Conservation (phyloP, 2,329 filamentous ascomycete genomes). For the Exophiala spinifera region DNA sequence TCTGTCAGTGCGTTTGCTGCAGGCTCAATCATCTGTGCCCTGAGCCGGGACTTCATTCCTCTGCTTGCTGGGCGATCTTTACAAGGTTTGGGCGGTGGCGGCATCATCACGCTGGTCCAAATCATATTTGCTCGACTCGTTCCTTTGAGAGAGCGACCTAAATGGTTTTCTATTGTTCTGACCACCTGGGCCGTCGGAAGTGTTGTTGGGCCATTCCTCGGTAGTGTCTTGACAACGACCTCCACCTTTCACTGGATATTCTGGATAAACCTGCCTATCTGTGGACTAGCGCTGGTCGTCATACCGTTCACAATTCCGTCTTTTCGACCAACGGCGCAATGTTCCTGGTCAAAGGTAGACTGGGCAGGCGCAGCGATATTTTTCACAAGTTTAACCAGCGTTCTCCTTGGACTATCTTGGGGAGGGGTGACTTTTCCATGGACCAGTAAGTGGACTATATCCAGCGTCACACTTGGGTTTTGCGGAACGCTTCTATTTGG, state of each 20-base stretch:
- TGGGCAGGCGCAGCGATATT: not conserved
- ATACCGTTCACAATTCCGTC: not conserved
- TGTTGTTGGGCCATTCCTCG: conserved; percentile 34
- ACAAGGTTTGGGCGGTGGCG: conserved; percentile 47
- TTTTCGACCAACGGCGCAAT: not conserved
- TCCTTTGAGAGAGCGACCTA: conserved; percentile 31
- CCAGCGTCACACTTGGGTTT: too few species aligned
- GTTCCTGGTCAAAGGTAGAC: not conserved
- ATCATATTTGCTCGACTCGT: conserved; percentile 44
- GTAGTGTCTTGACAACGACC: conserved; percentile 43
- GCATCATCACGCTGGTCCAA: conserved; percentile 41
- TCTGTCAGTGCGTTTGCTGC: conserved; percentile 46
- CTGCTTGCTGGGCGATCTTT: conserved; percentile 43
- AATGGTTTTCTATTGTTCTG: conserved; percentile 33
- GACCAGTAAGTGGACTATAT: conserved; percentile 32
- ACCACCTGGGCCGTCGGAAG: conserved; percentile 32
- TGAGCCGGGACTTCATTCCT: conserved; percentile 37
- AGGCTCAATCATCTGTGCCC: conserved; percentile 45
- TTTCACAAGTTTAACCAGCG: conserved; percentile 34
- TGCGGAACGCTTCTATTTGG: conserved; percentile 32
- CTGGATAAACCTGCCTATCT: too few species aligned
- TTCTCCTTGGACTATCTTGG: conserved; percentile 44
- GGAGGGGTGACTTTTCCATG: conserved; percentile 40
- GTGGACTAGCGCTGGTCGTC: not conserved
- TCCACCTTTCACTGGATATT: conserved; percentile 35